These are phyloP conservation scores for Thelonectria olida DNA, from an alignment of 2,329 filamentous ascomycete genomes.

Conservation along the genomic window DNA sequence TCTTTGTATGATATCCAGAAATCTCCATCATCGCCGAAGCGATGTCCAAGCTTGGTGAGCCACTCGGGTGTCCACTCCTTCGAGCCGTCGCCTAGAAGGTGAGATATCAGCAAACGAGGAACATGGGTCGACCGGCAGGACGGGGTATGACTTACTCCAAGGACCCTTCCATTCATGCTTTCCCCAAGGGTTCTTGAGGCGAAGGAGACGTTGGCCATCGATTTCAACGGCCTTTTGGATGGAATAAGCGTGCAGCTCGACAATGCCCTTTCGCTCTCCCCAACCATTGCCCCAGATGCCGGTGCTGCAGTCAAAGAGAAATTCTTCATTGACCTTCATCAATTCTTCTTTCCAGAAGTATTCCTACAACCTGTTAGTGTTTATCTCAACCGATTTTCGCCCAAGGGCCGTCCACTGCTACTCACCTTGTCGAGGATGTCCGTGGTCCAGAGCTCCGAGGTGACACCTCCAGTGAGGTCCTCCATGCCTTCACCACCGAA, in stretches of 20 bases:
- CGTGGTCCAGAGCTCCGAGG: slow-evolving; percentile 70
- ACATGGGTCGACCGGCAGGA: neutral
- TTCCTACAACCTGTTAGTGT: slow-evolving; percentile 36
- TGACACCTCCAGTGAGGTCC: slow-evolving; percentile 72
- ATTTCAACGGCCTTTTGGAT: slow-evolving; percentile 67
- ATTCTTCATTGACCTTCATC: slow-evolving; percentile 80
- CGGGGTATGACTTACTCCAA: slow-evolving; percentile 62
- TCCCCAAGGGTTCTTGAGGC: slow-evolving; percentile 82
- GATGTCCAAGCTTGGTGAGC: slow-evolving; percentile 76
- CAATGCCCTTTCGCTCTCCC: slow-evolving; percentile 63
- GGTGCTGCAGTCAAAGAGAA: slow-evolving; percentile 72
- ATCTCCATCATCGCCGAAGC: slow-evolving; percentile 79
- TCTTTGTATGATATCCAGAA: slow-evolving; percentile 70
- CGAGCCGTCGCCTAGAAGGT: slow-evolving; percentile 69
- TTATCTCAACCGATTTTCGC: rapidly evolving
- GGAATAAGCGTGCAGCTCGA: slow-evolving; percentile 69
- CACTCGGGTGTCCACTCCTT: slow-evolving; percentile 86
- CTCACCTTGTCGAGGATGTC: slow-evolving; percentile 78
- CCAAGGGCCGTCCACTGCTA: neutral
- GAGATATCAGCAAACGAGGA: slow-evolving; percentile 26
- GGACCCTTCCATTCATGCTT: slow-evolving; percentile 82
- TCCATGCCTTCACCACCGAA: slow-evolving; percentile 70
- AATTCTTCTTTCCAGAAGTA: slow-evolving; percentile 82
- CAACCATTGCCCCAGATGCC: slow-evolving; percentile 47
- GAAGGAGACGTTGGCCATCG: slow-evolving; percentile 68